Percentiles rank a stretch among this genome's conserved stretches.
These are phyloP conservation scores for Mantamonas sphyraenae DNA, from an alignment of 78 protist genomes.

Conservation along the genomic window DNA sequence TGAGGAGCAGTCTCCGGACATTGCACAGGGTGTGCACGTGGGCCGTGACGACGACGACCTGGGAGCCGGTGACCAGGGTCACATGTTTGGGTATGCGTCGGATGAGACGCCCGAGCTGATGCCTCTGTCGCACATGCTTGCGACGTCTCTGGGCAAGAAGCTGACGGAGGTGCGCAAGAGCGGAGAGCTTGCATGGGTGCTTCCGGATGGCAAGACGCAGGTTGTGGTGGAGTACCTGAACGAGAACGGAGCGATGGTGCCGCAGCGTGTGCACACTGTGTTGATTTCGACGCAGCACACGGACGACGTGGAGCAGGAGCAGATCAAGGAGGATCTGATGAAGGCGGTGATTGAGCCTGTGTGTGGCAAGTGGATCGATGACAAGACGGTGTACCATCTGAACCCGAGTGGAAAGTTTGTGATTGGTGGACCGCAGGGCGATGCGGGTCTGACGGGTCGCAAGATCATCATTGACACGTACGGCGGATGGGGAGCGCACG, in stretches of 20 bases:
- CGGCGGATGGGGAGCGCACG: conserved; percentile 99
- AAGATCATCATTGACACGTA: conserved; percentile 99
- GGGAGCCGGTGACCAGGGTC: conserved; percentile 99
- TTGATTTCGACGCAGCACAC: conserved; percentile 98
- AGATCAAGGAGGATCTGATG: conserved; percentile 65
- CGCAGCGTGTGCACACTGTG: conserved; percentile 94
- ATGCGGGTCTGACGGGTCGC: conserved; percentile 99
- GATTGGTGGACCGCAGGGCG: conserved; percentile 99
- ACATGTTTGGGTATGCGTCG: conserved; percentile 99
- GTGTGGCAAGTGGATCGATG: conserved; percentile 79
- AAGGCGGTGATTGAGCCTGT: conserved; percentile 82
- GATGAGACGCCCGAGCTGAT: conserved; percentile 91
- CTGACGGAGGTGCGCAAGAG: conserved; percentile 86
- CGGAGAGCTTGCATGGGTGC: conserved; percentile 84
- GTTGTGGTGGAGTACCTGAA: conserved; percentile 96
- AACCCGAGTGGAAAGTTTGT: conserved; percentile 98
- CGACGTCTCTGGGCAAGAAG: conserved; percentile 73
- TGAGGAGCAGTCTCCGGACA: conserved; percentile 98
- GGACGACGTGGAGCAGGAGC: conserved; percentile 82
- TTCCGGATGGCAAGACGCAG: conserved; percentile 99
- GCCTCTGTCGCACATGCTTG: conserved; percentile 94
- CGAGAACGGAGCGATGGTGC: conserved; percentile 58
- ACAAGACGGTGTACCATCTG: conserved; percentile 91
- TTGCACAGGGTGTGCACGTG: conserved; percentile 94
- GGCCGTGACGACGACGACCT: conserved; percentile 69